A percentile compares a stretch with the other conserved stretches of the same genome.
Evolutionary conservation across 805 yeast species (phyloP).

Genomic region (Lipomyces sp.): DNA sequence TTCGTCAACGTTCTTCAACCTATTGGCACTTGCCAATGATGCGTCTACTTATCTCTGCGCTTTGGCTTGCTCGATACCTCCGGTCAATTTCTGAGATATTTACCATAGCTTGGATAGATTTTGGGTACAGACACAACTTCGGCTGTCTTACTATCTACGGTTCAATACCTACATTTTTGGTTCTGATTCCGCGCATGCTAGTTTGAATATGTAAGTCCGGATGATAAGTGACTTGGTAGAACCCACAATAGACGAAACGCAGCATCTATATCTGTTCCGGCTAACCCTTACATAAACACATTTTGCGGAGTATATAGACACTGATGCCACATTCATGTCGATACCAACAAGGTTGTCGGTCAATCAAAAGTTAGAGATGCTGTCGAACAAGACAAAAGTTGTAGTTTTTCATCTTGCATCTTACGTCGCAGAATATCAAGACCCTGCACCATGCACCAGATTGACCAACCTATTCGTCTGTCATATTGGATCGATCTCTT

Average conservation of each 20-base stretch:
- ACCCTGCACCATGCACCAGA: too few relatives aligned
- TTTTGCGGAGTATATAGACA: constrained; percentile 6
- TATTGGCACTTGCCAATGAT: too few relatives aligned
- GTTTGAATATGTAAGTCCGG: neutral
- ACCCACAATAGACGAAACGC: neutral
- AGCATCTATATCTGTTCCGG: neutral
- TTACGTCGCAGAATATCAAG: too few relatives aligned
- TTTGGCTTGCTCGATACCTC: too few relatives aligned
- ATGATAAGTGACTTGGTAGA: neutral
- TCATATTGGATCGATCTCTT: constrained; percentile 37
- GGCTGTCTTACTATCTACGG: neutral
- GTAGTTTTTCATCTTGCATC: constrained; percentile 14
- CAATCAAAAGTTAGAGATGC: constrained; percentile 12
- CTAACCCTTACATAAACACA: neutral
- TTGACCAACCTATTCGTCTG: constrained; percentile 19
- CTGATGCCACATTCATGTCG: constrained; percentile 1
- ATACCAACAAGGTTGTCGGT: constrained; percentile 1
- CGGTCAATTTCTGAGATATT: too few relatives aligned
- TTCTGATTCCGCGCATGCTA: neutral
- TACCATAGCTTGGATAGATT: too few relatives aligned
- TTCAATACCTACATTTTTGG: neutral
- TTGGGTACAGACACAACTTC: neutral
- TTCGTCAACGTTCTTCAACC: too few relatives aligned
- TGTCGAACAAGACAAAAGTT: constrained; percentile 17
- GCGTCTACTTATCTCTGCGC: too few relatives aligned